phyloP scores from a whole-genome alignment of 768 basidiomycete species.

The Rhizopogon vesiculosus region DNA sequence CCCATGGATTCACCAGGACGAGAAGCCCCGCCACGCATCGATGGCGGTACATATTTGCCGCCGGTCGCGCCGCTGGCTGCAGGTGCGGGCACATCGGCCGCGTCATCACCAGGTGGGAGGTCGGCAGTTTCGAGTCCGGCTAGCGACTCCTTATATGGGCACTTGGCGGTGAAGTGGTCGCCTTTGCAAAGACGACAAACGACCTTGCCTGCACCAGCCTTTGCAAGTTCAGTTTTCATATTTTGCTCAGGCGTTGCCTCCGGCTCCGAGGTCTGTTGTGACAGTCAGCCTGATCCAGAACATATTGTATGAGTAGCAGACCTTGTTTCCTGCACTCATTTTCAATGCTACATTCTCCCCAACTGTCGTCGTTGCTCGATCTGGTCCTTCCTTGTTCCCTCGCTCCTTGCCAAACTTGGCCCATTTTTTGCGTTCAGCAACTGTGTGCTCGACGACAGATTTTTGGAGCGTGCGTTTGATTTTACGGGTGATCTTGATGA shows the following conservation, averaged over 20 bases:
- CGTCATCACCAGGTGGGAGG: constrained; percentile 31
- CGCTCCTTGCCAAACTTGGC: constrained; percentile 90
- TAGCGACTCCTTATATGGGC: constrained; percentile 95
- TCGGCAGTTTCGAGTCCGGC: constrained; percentile 65
- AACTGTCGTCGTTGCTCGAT: constrained; percentile 91
- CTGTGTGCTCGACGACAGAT: constrained; percentile 87
- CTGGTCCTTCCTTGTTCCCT: constrained; percentile 83
- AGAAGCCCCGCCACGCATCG: constrained; percentile 70
- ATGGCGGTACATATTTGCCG: constrained; percentile 93
- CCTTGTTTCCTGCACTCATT: constrained; percentile 60
- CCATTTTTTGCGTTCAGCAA: constrained; percentile 93
- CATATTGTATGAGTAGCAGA: constrained; percentile 16
- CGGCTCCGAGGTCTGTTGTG: constrained; percentile 50
- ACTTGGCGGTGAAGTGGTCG: constrained; percentile 96
- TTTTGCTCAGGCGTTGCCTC: constrained; percentile 63
- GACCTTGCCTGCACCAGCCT: constrained; percentile 83
- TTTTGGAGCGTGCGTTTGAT: constrained; percentile 87
- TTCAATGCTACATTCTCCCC: constrained; percentile 69
- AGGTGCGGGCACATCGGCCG: constrained; percentile 25
- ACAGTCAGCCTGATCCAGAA: neutral
- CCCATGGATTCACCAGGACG: constrained; percentile 75
- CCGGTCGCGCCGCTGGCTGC: constrained; percentile 34
- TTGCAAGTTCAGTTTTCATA: constrained; percentile 61
- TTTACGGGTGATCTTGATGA: constrained; percentile 70
- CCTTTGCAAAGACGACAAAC: constrained; percentile 93